Conservation (phyloP, 805 yeast genomes). For the Priceomyces fermenticarens region DNA sequence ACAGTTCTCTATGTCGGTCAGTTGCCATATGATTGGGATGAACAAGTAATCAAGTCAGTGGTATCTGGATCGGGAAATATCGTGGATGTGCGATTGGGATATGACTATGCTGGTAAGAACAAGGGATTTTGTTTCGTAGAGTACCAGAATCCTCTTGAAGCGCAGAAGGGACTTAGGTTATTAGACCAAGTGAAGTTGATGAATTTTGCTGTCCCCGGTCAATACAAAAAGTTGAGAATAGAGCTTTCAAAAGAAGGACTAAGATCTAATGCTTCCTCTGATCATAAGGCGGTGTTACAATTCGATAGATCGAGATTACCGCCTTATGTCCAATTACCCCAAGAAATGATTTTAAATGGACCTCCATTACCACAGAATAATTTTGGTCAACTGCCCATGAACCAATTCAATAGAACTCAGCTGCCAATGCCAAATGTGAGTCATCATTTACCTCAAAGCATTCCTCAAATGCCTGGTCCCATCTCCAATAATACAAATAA, state of each 20-base stretch:
- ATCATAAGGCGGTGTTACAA: slow-evolving; percentile 40
- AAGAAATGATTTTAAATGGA: slow-evolving; percentile 32
- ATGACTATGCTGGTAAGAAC: slow-evolving; percentile 55
- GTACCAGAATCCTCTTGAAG: slow-evolving; percentile 50
- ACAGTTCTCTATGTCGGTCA: slow-evolving; percentile 58
- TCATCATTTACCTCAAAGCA: background rate
- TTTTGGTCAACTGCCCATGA: slow-evolving; percentile 3
- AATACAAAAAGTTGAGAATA: slow-evolving; percentile 46
- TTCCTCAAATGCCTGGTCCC: slow-evolving; percentile 41
- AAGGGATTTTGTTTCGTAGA: slow-evolving; percentile 71
- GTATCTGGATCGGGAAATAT: slow-evolving; percentile 73
- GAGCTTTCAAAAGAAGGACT: slow-evolving; percentile 63
- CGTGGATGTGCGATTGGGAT: slow-evolving; percentile 62
- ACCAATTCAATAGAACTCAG: slow-evolving; percentile 3
- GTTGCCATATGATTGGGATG: slow-evolving; percentile 72
- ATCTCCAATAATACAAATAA: slow-evolving; percentile 52
- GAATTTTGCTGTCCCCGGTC: slow-evolving; percentile 32
- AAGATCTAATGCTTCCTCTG: slow-evolving; percentile 32
- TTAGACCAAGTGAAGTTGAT: slow-evolving; percentile 42
- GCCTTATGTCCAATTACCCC: slow-evolving; percentile 55
- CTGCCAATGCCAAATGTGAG: background rate
- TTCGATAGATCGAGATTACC: slow-evolving; percentile 51
- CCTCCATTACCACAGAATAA: slow-evolving; percentile 9
- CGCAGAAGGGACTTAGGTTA: slow-evolving; percentile 45
- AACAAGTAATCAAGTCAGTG: slow-evolving; percentile 54